Evolutionary conservation across 345 rosid genomes (phyloP).

Genomic region (Boechera stricta): DNA sequence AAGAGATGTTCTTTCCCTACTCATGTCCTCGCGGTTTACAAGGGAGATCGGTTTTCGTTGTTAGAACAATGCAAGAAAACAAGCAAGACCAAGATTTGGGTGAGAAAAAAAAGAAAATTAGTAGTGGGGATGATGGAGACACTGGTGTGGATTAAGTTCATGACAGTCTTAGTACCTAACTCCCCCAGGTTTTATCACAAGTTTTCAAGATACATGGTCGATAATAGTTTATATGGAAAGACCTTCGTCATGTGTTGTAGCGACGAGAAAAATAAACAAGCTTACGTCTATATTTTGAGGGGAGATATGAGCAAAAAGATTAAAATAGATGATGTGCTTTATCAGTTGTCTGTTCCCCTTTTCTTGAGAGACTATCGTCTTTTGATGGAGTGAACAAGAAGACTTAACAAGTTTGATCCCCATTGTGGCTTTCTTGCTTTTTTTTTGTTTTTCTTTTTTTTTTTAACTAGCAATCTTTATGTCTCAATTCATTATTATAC

Average conservation of each 20-base stretch:
- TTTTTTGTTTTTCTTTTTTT: no score
- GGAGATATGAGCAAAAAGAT: background rate
- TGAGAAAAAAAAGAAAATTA: background rate
- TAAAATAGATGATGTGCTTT: background rate
- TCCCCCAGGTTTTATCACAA: background rate
- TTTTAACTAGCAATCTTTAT: background rate
- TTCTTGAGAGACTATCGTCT: background rate
- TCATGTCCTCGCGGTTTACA: background rate
- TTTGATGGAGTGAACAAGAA: background rate
- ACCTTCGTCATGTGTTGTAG: background rate
- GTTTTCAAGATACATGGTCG: background rate
- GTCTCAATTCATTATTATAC: background rate
- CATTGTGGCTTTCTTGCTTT: background rate
- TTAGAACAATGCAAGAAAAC: background rate
- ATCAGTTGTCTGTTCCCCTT: background rate
- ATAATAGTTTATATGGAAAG: background rate
- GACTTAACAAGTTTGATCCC: no score
- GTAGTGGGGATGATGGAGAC: background rate
- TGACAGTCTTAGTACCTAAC: slow-evolving; percentile 6
- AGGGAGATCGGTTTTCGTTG: slow-evolving; percentile 3
- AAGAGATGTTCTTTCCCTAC: background rate
- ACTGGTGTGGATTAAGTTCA: slow-evolving; percentile 16
- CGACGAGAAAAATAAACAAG: background rate
- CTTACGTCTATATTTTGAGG: background rate
- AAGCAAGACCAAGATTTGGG: slow-evolving; percentile 12